A percentile compares a stretch with the other conserved stretches of the same genome.
Evolutionary conservation across 768 basidiomycete species (phyloP).

Genomic region (Hebeloma cylindrosporum): DNA sequence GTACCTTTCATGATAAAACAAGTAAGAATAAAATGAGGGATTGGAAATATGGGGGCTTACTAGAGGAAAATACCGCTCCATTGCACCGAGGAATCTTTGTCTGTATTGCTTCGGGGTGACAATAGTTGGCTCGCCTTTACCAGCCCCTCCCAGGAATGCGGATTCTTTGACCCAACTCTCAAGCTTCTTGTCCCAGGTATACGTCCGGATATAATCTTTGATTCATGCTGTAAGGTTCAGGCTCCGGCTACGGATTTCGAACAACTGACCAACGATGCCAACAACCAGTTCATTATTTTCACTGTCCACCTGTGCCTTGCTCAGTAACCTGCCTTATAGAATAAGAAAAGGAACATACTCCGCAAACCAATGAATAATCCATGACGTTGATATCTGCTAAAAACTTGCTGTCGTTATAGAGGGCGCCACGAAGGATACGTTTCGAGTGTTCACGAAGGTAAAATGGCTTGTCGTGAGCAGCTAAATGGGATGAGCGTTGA

Average conservation of each 20-base stretch:
- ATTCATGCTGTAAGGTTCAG: constrained; percentile 4
- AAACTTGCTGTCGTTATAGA: constrained; percentile 96
- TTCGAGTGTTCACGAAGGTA: constrained; percentile 97
- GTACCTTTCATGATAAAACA: constrained; percentile 48
- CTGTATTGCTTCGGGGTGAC: constrained; percentile 95
- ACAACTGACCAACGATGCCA: constrained; percentile 87
- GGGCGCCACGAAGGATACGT: constrained; percentile 83
- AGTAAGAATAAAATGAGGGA: constrained; percentile 8
- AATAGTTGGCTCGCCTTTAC: constrained; percentile 91
- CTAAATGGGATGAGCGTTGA: constrained; percentile 37
- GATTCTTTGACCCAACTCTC: constrained; percentile 99
- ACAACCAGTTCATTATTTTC: constrained; percentile 88
- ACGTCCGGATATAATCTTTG: constrained; percentile 90
- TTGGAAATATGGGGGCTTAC: constrained; percentile 40
- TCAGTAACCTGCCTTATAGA: neutral
- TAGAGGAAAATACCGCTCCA: constrained; percentile 88
- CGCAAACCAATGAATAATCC: constrained; percentile 97
- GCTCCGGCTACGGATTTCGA: neutral
- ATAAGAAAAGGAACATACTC: constrained; percentile 35
- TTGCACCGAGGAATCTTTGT: constrained; percentile 80
- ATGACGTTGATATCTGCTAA: constrained; percentile 92
- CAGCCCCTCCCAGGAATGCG: constrained; percentile 79
- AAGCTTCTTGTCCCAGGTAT: constrained; percentile 98
- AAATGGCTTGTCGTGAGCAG: constrained; percentile 83
- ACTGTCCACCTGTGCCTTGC: constrained; percentile 66